Evolutionary conservation across 176 grass and related monocot genomes (phyloP), one percentile per base, ranked within the genome.

Genomic region (Hyparrhenia diplandra): DNA sequence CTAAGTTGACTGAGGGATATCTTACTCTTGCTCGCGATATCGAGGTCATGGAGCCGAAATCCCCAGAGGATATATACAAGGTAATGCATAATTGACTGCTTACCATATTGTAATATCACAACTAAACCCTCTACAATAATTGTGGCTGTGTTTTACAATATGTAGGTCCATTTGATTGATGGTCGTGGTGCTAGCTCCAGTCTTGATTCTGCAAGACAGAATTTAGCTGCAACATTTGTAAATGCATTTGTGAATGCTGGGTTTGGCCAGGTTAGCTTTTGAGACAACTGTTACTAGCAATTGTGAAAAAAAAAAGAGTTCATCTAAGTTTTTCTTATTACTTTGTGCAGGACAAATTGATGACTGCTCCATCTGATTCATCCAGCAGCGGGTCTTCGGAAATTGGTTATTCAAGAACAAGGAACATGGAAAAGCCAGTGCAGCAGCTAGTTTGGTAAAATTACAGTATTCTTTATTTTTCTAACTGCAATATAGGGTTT

Each of bases 201-300:
- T 84, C 87, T 99, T 82, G 96, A 99, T 93, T 99, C 93, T 67
- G 96, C 96, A 81, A 87, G 96, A 80, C 93, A 95, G 82, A 99
- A 99, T 88, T 76, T 99, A 39, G 96, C 93, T 23, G 93, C 90
- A 27, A 99, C 96, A 63, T 99, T 99, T 80, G 92, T 93, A n/a
- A 99, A 99, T 85, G 96, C 96, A 88, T 99, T 99, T 29, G 93
- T 99, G 35, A 99, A 99, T 91, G 96, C 96, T 83, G 96, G 96
- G 47, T 99, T 99, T 78, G 96, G 96, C 71, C 88, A 93, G 96
- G 93, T 99, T 86, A 70, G 66, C 67, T 57, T 57, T 78, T 67
- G 74, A 47, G 36, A 81, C 71, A 20, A 51, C 30, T 60, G 32
- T 51, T 41, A 54, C 11, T 67, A 62, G 66, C 24, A 8, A 10